phyloP scores from a whole-genome alignment of 495 filamentous ascomycete genomes.

The Endocarpon pusillum region DNA sequence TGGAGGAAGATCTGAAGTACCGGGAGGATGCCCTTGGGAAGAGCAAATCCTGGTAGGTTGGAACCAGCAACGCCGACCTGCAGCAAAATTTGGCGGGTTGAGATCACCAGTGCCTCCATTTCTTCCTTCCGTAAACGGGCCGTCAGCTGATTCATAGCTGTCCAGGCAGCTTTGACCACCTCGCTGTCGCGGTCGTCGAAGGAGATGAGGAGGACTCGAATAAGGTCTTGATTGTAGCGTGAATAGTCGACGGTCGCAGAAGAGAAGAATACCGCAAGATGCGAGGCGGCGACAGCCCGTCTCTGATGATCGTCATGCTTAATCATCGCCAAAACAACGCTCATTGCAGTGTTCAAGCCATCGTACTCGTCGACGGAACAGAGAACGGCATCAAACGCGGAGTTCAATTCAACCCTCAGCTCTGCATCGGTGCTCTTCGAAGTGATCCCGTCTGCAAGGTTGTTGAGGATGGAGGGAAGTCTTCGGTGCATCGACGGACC shows the following conservation, averaged over 20 bases:
- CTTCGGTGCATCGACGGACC: conserved; percentile 75
- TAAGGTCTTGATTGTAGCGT: conserved; percentile 83
- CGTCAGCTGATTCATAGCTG: conserved; percentile 72
- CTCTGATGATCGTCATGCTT: conserved; percentile 87
- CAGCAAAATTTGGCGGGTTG: conserved; percentile 66
- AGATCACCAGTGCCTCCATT: conserved; percentile 85
- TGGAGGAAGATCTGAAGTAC: conserved; percentile 94
- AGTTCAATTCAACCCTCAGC: conserved; percentile 53
- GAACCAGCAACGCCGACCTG: conserved; percentile 78
- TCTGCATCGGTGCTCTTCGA: conserved; percentile 57
- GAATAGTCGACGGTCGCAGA: conserved; percentile 74
- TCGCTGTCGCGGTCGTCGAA: conserved; percentile 74
- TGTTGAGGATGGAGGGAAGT: conserved; percentile 74
- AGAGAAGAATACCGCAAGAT: conserved; percentile 79
- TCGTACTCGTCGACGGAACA: conserved; percentile 91
- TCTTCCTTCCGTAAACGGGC: conserved; percentile 88
- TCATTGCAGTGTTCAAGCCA: conserved; percentile 88
- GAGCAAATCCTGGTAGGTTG: conserved; percentile 71
- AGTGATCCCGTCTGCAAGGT: conserved; percentile 84
- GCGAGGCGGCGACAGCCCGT: conserved; percentile 56
- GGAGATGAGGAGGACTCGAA: conserved; percentile 71
- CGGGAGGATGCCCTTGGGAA: conserved; percentile 95
- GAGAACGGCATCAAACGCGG: conserved; percentile 71
- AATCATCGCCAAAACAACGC: conserved; percentile 64
- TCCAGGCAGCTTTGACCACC: conserved; percentile 88